Percentiles rank a stretch among this genome's conserved stretches.
phyloP scores from a whole-genome alignment of 306 rosid species.

The Prunus salicina region DNA sequence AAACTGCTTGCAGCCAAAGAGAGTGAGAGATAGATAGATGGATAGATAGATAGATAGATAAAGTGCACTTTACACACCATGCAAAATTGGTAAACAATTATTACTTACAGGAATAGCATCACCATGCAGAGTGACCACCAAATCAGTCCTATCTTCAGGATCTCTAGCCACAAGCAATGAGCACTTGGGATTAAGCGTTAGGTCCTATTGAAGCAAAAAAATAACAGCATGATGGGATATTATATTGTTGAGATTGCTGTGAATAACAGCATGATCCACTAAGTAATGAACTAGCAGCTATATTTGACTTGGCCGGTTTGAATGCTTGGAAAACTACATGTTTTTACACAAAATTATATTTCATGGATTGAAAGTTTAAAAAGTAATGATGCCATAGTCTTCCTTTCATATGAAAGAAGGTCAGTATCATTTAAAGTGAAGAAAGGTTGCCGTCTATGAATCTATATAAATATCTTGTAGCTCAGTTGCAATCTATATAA shows the following conservation, averaged over 20 bases:
- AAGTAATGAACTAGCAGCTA: background rate
- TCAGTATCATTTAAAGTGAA: background rate
- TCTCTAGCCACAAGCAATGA: conserved; percentile 88
- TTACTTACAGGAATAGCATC: conserved; percentile 77
- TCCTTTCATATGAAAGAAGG: background rate
- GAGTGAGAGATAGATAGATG: background rate
- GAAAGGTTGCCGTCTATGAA: background rate
- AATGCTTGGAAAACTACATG: background rate
- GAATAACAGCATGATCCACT: background rate
- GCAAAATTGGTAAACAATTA: conserved; percentile 5
- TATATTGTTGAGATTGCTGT: background rate
- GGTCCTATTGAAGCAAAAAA: conserved; percentile 47
- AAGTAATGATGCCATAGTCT: background rate
- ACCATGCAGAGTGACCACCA: conserved; percentile 82
- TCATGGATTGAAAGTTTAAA: background rate
- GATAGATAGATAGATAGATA: background rate
- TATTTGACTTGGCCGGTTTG: background rate
- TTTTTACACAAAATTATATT: background rate
- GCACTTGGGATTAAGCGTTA: conserved; percentile 71
- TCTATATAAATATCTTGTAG: background rate
- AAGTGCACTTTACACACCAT: conserved; percentile 9
- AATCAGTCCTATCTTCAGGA: conserved; percentile 87
- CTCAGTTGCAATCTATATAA: background rate
- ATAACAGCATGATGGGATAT: background rate
- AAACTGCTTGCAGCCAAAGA: background rate